A percentile compares a stretch with the other conserved stretches of the same genome.
Evolutionary conservation across 2,329 filamentous ascomycete genomes (phyloP).

Genomic region (Taxawa tesnikishii): DNA sequence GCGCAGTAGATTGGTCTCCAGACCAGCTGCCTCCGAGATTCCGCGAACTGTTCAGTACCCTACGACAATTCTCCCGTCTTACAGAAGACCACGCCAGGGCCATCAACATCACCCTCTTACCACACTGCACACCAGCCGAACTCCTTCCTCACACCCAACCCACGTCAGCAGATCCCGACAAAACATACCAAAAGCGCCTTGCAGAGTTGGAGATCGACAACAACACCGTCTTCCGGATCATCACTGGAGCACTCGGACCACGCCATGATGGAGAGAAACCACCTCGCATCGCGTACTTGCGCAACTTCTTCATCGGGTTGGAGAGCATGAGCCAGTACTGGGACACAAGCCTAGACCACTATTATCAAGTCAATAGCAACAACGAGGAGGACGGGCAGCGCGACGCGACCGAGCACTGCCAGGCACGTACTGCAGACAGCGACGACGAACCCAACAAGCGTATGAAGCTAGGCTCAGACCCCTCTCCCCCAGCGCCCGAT

Average conservation of each 20-base stretch:
- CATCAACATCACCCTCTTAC: conserved; percentile 28
- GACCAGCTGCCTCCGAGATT: conserved; percentile 23
- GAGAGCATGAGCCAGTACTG: conserved; percentile 50
- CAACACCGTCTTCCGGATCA: conserved; percentile 44
- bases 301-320: conserved; percentile 48
- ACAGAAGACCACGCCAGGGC: conserved; percentile 24
- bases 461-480: too few species aligned
- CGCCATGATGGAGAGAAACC: conserved; percentile 24
- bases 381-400: conserved; percentile 6
- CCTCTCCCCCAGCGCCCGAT: too few species aligned
- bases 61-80: conserved; percentile 30
- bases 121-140: conserved; percentile 25
- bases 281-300: conserved; percentile 41
- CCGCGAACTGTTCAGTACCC: conserved; percentile 27
- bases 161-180: conserved; percentile 8
- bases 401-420: too few species aligned
- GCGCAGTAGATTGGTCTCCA: conserved; percentile 9
- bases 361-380: conserved; percentile 24
- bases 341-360: conserved; percentile 47
- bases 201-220: conserved; percentile 43
- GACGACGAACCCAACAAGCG: too few species aligned
- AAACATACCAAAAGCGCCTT: conserved; percentile 27
- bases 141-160: conserved; percentile 18
- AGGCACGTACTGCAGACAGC: too few species aligned
- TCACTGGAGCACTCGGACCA: conserved; percentile 35